Evolutionary conservation across 2,329 filamentous ascomycete species (phyloP).

Genomic region (Diaporthe sp.): DNA sequence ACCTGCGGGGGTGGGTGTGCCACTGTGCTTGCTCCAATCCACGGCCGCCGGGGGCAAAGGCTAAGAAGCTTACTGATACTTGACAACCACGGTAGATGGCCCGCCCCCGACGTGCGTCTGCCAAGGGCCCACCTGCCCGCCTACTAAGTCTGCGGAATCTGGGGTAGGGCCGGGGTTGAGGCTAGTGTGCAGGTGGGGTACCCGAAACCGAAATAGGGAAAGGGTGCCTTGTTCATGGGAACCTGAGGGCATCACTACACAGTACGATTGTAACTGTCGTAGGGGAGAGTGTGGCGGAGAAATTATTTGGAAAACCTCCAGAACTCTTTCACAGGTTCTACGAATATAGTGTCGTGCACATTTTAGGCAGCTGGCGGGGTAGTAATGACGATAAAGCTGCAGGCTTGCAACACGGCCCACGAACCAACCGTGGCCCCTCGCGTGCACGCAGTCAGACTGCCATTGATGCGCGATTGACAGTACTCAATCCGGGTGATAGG

Average conservation of each 20-base stretch:
- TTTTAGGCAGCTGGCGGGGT: neutral
- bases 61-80: slow-evolving; percentile 15
- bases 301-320: neutral
- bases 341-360: neutral
- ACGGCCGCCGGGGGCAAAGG: neutral
- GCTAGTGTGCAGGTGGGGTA: neutral
- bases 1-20: slow-evolving; percentile 5
- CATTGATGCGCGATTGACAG: neutral
- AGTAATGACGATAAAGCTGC: neutral
- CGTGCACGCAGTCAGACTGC: neutral
- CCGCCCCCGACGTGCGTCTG: neutral
- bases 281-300: neutral
- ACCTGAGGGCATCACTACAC: neutral
- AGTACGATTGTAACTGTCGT: no score
- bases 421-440: neutral
- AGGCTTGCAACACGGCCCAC: neutral
- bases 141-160: neutral
- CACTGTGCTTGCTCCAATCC: neutral
- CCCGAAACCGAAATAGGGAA: neutral
- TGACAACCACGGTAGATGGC: slow-evolving; percentile 15
- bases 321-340: neutral
- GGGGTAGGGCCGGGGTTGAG: slow-evolving; percentile 5
- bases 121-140: neutral
- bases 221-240: neutral
- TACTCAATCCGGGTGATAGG: neutral